A percentile compares a stretch with the other conserved stretches of the same genome.
phyloP scores from a whole-genome alignment of 2,329 filamentous ascomycete genomes.

The Parasarocladium wereldwijsianum region DNA sequence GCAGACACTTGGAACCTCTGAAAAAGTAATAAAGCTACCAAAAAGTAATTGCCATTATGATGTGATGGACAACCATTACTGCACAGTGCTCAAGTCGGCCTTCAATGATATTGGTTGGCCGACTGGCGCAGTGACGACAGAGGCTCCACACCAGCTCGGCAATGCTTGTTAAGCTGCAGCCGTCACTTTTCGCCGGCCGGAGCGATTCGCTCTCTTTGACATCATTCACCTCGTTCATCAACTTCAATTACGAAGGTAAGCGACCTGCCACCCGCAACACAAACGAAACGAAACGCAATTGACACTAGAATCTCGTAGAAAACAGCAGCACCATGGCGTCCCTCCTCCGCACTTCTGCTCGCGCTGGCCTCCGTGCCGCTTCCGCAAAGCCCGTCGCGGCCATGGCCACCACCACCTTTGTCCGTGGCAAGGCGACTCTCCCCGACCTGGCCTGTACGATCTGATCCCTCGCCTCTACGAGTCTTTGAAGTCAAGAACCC shows the following conservation, averaged over 20 bases:
- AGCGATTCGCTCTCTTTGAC: neutral
- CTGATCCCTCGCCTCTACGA: neutral
- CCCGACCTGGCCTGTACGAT: conserved; percentile 61
- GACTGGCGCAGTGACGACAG: no score
- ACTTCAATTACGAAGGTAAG: neutral
- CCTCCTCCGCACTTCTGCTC: conserved; percentile 58
- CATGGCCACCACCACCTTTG: conserved; percentile 60
- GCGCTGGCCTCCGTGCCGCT: conserved; percentile 56
- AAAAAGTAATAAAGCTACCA: no score
- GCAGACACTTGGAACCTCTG: no score
- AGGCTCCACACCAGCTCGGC: no score
- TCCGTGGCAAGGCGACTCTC: conserved; percentile 79
- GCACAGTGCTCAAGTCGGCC: no score
- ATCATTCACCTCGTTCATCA: neutral
- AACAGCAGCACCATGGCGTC: conserved; percentile 48
- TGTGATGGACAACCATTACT: no score
- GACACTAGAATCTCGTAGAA: neutral
- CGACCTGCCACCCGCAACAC: neutral
- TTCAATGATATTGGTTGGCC: no score
- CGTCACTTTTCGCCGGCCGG: neutral
- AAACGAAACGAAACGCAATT: neutral
- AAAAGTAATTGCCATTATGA: no score
- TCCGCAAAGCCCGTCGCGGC: conserved; percentile 47
- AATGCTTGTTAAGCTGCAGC: no score
- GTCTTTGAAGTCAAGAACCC: neutral